Base-by-base conservation (phyloP, 768 basidiomycete genomes). In the Agrocybe pediades region DNA sequence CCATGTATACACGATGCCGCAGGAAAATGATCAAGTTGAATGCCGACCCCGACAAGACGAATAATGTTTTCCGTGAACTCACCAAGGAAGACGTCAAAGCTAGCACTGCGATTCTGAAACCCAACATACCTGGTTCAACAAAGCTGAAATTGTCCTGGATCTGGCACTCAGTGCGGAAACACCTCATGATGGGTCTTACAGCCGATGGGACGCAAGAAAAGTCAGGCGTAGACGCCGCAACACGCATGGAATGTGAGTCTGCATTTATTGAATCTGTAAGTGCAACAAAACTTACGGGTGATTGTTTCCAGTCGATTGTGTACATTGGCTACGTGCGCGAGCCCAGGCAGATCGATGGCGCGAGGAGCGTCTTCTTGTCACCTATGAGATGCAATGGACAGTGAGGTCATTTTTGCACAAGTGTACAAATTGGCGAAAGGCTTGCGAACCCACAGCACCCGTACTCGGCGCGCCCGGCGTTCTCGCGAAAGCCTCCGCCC, bases 321-420 rank as follows among this genome's bases (percentile, higher is more conserved):
- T 53, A 0, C 51, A 53, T 19, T 47, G 33, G 36, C 25, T 53
- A n/a, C 23, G 45, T 1, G 45, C 19, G 9, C 13, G 46, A 19
- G 52, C 52, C 1, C 52, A 53, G 11, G 23, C n/a, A 24, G 17
- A 53, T 9, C 21, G 52, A 15, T 53, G 45, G 45, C 5, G 26
- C 15, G 52, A 53, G 24, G 52, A 53, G 17, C 2, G 8, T 1
- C 16, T 41, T 2, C 21, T 53, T 19, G n/a, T 53, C 9, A 23
- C 8, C 6, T 41, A 53, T 41, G 46, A 53, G 19, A 53, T 53
- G 52, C 45, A 53, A n/a, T 53, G 52, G 52, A 53, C 46, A 0
- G 52, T 53, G 3, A 13, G 26, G 2, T 46, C 29, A 29, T 53
- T 41, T 17, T 3, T 41, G 20, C 16, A 47, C 6, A 53, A 53